phyloP scores from a whole-genome alignment of 768 basidiomycete genomes.

The Kwoniella mangroviensis region DNA sequence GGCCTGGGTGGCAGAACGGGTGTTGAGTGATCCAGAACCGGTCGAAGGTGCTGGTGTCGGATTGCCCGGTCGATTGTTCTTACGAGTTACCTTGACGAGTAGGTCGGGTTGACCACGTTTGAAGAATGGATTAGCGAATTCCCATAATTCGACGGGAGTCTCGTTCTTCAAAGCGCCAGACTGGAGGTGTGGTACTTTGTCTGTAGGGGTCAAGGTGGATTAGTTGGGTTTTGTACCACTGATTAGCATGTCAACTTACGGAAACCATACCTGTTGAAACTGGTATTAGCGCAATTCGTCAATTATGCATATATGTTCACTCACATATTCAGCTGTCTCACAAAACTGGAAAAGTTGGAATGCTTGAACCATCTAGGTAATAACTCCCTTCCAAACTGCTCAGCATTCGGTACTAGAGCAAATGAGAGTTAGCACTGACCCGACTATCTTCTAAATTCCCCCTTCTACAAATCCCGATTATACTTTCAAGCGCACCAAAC shows the following conservation, averaged over 20 bases:
- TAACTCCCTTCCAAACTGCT: conserved; percentile 81
- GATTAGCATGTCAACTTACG: conserved; percentile 65
- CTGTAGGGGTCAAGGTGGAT: conserved; percentile 21
- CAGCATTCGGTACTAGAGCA: conserved; percentile 79
- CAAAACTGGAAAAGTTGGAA: conserved; percentile 58
- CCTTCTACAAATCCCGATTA: background rate
- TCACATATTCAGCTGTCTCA: conserved; percentile 57
- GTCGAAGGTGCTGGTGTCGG: conserved; percentile 33
- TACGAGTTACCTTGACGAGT: conserved; percentile 83
- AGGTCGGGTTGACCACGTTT: conserved; percentile 85
- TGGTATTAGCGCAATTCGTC: background rate
- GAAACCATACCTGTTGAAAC: conserved; percentile 58
- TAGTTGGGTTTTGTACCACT: background rate
- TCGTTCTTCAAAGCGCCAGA: conserved; percentile 89
- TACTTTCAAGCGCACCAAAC: background rate
- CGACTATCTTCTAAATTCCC: background rate
- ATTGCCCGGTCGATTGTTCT: conserved; percentile 63
- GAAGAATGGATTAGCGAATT: conserved; percentile 90
- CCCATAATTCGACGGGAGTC: conserved; percentile 63
- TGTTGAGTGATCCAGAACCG: conserved; percentile 17
- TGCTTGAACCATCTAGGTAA: conserved; percentile 60
- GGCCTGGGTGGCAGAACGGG: conserved; percentile 26
- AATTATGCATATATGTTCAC: background rate
- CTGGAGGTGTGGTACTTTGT: conserved; percentile 81
- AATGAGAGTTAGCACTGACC: background rate